Base-by-base conservation (phyloP, 2,329 filamentous ascomycete species). In the Fusarium beomiforme region DNA sequence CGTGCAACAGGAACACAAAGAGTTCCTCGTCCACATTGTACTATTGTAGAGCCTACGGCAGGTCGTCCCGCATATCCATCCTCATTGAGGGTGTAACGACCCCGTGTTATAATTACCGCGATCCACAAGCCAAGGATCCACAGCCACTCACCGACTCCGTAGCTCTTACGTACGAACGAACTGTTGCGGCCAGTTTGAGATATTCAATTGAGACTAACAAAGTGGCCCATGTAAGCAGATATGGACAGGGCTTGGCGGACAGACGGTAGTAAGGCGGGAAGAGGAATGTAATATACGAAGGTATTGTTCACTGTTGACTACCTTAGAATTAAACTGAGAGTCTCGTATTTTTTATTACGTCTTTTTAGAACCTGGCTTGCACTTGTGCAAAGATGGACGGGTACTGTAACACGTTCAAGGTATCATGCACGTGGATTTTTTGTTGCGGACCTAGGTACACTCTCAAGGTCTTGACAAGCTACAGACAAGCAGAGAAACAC, bases 81-180 rank as follows among this genome's bases (percentile, higher is more conserved):
- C 64, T 64, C 55, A 71, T 61, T 64, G 67, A 61, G 62, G 62
- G 69, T 72, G 55, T 64, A 39, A 73, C 65, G 68, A 44, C 59
- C 64, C 59, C 64, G 60, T 64, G 69, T 43, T 71, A 63, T 65
- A 24, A 43, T 21, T 26, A 50, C 44, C 47, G 17, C 55, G 69
- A 70, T 70, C 70, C 70, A 72, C 70, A 67, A 58, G 69, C 50
- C 70, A 53, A 67, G 70, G 67, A 71, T 72, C 64, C 67, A 71
- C 42, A 71, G 54, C 73, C 73, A 76, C 71, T 75, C 73, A 75
- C 73, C 73, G 73, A 76, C 73, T 75, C 58, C 56, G 24, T 70
- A 68, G 54, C 53, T 73, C 67, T 71, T 69, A 73, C 71, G 72
- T 71, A 76, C 69, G 64, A 72, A 73, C 67, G 67, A 73, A 71